Percentiles rank a stretch among this genome's conserved stretches.
Evolutionary conservation across 2,329 filamentous ascomycete genomes (phyloP).

Genomic region (Fusarium sulawesiense): DNA sequence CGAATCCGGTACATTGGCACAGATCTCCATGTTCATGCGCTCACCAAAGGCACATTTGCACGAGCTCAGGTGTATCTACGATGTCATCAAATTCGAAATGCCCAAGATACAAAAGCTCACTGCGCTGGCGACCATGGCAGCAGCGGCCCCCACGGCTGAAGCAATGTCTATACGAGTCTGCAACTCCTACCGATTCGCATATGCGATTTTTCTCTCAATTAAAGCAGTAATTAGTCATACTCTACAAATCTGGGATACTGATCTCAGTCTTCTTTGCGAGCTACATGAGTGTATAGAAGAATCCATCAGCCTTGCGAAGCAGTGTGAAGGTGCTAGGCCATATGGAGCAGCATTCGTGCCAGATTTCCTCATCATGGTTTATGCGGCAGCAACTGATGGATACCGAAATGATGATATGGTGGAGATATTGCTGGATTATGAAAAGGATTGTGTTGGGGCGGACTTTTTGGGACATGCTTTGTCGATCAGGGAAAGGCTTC

Average conservation of each 20-base stretch:
- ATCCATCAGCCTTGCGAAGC: constrained; percentile 16
- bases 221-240: constrained; percentile 25
- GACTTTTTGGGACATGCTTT: constrained; percentile 35
- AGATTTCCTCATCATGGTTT: constrained; percentile 31
- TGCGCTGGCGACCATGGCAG: constrained; percentile 1
- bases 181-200: constrained; percentile 23
- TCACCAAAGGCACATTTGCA: constrained; percentile 19
- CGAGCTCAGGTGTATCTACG: constrained; percentile 29
- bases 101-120: constrained; percentile 17
- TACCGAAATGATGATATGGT: constrained; percentile 23
- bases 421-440: constrained; percentile 28
- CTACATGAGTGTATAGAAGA: constrained; percentile 24
- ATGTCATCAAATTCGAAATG: constrained; percentile 23
- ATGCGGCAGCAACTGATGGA: constrained; percentile 21
- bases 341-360: constrained; percentile 34
- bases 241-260: constrained; percentile 19
- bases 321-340: constrained; percentile 26
- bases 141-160: constrained; percentile 1
- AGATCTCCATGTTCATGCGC: constrained; percentile 20
- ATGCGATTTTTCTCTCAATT: constrained; percentile 20
- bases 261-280: background rate
- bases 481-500: constrained; percentile 7
- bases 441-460: constrained; percentile 26
- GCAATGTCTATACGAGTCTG: background rate
- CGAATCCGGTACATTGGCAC: constrained; percentile 25